phyloP scores from a whole-genome alignment of 1,284 basidiomycete species.

The Ustilago shanxiensis region DNA sequence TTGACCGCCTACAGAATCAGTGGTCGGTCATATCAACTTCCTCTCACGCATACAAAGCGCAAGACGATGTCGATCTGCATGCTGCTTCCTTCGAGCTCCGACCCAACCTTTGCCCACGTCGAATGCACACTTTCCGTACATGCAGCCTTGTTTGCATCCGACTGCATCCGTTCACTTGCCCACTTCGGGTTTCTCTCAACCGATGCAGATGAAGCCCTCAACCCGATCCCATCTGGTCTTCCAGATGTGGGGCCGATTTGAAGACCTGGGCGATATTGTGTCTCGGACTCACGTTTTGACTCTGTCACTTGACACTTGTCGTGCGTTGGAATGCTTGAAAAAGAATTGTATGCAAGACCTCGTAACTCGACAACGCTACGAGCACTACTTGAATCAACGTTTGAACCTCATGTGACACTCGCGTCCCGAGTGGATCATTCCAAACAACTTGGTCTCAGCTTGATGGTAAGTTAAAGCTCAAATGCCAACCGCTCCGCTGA shows the following conservation, averaged over 20 bases:
- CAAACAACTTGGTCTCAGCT: no score
- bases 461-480: no score
- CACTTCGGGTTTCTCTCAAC: not conserved
- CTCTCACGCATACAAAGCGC: constrained; percentile 4
- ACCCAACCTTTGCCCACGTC: constrained; percentile 5
- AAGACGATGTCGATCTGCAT: constrained; percentile 20
- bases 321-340: no score
- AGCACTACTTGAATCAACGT: no score
- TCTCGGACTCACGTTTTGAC: no score
- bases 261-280: not conserved
- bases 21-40: not conserved
- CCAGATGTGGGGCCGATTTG: not conserved
- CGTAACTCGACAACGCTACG: no score
- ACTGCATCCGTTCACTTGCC: not conserved
- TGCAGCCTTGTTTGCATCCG: not conserved
- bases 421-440: no score
- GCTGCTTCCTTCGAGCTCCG: constrained; percentile 3
- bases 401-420: no score
- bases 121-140: not conserved
- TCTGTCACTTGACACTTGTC: no score
- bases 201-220: not conserved
- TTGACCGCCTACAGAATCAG: not conserved
- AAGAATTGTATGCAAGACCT: no score
- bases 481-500: no score
- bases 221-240: no score